Evolutionary conservation across 495 filamentous ascomycete genomes (phyloP), one percentile per base, ranked within the genome.

Genomic region (Coniosporium apollinis): DNA sequence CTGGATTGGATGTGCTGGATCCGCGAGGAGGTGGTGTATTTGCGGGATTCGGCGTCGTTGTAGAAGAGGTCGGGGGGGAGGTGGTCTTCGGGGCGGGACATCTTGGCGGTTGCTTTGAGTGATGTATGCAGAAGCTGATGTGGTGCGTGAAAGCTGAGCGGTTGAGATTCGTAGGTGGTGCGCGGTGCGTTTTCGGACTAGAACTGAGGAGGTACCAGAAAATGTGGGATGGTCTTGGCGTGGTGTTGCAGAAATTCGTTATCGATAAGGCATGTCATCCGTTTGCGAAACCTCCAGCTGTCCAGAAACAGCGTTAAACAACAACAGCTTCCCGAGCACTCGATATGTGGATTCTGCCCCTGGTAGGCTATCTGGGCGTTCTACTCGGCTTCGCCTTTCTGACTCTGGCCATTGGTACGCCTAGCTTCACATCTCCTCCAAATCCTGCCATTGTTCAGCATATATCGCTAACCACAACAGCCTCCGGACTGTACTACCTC

Each of bases 1-100:
- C 74, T 69, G 10, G 84, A 76, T 57, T 97, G 89, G 54, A 97
- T 89, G 43, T 79, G 82, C 48, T 84, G 78, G 50, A 97, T 96
- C 36, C 89, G 84, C 14, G 85, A 94, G 36, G 73, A 82, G 19
- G 87, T 94, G n/a, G 91, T 97, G 62, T 97, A 97, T 64, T 93
- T 87, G 54, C 76, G 76, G 10, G 89, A 84, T 63, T 92, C 84
- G 63, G 69, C 67, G 57, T 94, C 91, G 61, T 93, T 79, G 65
- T 97, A 97, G 64, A 87, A 89, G 46, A 96, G 72, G 62, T 97
- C 89, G 39, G 89, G 84, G 33, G 82, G 81, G 46, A 94, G 74
- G 38, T 67, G 76, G 62, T 96, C 89, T 64, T 96, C 87, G 36
- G 87, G 87, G 41, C 87, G 84, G 42, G 87, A 94, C 89, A 94